phyloP scores from a whole-genome alignment of 2,329 filamentous ascomycete species.

The Alternaria hordeiaustralica region DNA sequence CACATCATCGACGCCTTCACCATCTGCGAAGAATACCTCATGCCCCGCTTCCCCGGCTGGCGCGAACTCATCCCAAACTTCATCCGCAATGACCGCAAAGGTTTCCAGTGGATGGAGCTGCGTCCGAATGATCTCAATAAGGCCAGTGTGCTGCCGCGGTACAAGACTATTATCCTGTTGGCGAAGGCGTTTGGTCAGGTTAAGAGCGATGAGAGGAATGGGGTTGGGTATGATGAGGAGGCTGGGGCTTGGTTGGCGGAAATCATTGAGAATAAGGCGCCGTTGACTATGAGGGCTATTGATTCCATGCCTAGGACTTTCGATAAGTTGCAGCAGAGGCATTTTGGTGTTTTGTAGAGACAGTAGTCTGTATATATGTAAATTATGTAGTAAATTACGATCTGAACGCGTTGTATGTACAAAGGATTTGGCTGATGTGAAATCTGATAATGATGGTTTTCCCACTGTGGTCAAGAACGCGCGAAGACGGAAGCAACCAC shows the following conservation, averaged over 20 bases:
- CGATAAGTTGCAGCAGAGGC: constrained; percentile 40
- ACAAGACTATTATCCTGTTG: constrained; percentile 53
- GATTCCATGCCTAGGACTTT: constrained; percentile 52
- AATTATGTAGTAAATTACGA: background rate
- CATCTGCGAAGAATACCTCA: constrained; percentile 77
- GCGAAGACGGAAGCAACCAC: too few relatives aligned
- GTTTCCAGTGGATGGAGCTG: constrained; percentile 40
- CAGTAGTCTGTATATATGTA: background rate
- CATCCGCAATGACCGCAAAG: constrained; percentile 25
- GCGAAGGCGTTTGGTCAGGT: constrained; percentile 48
- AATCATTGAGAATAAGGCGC: constrained; percentile 45
- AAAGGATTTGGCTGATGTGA: too few relatives aligned
- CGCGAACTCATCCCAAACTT: constrained; percentile 30
- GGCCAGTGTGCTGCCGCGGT: constrained; percentile 47
- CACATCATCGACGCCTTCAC: constrained; percentile 71
- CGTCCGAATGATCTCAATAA: constrained; percentile 34
- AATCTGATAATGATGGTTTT: too few relatives aligned
- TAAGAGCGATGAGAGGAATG: constrained; percentile 42
- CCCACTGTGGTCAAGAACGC: too few relatives aligned
- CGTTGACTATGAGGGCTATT: constrained; percentile 51
- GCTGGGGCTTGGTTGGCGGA: constrained; percentile 28
- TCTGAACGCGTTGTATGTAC: background rate
- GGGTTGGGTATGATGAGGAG: constrained; percentile 30
- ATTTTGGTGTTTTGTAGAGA: constrained; percentile 21
- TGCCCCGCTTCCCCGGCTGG: constrained; percentile 82